phyloP scores from a whole-genome alignment of 345 rosid species.

The Erysimum cheiranthoides region DNA sequence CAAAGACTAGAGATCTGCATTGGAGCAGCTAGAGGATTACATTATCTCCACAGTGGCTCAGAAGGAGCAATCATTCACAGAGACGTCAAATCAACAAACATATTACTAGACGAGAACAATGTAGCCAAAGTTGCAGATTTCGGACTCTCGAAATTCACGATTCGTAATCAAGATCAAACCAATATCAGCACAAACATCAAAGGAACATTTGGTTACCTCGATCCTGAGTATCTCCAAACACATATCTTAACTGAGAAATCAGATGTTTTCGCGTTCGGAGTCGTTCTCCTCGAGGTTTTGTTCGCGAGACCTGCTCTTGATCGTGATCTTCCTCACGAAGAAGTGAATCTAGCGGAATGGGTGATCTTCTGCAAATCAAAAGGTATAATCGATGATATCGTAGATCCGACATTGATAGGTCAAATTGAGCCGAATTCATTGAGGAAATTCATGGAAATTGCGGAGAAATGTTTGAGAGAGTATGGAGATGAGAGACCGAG shows the following conservation, averaged over 20 bases:
- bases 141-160: constrained; percentile 36
- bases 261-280: constrained; percentile 41
- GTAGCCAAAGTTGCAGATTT: constrained; percentile 43
- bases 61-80: constrained; percentile 50
- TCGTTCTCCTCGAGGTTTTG: constrained; percentile 42
- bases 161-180: constrained; percentile 43
- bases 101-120: constrained; percentile 42
- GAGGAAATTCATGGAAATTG: constrained; percentile 56
- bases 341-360: constrained; percentile 42
- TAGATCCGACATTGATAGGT: constrained; percentile 33
- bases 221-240: constrained; percentile 36
- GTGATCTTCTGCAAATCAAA: constrained; percentile 26
- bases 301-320: constrained; percentile 44
- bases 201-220: constrained; percentile 48
- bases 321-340: background rate
- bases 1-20: constrained; percentile 42
- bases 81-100: constrained; percentile 47
- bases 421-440: constrained; percentile 27
- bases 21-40: constrained; percentile 44
- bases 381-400: constrained; percentile 26
- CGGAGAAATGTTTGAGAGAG: constrained; percentile 68
- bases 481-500: constrained; percentile 55
- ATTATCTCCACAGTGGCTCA: constrained; percentile 43
- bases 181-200: constrained; percentile 31
- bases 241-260: constrained; percentile 40